These are phyloP conservation scores for Coemansia sp. DNA, from an alignment of 192 early-diverging fungal genomes.

Conservation along the genomic window DNA sequence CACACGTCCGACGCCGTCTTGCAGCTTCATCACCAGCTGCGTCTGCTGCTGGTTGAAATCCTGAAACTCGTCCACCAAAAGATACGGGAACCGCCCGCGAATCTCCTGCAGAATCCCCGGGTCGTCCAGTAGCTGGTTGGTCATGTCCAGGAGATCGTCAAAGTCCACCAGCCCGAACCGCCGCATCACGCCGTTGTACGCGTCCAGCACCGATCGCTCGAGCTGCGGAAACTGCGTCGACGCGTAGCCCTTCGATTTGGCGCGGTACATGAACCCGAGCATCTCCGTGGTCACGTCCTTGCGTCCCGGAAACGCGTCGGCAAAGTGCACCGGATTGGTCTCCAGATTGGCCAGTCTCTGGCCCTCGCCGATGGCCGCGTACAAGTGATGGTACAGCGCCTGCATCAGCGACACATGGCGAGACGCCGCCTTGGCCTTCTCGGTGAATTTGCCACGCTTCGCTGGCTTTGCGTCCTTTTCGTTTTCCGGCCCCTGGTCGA, in stretches of 20 bases:
- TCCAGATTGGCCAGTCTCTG: conserved; percentile 3
- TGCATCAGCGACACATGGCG: conserved; percentile 12
- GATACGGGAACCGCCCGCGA: conserved; percentile 24
- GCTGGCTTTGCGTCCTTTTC: neutral
- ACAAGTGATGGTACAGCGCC: conserved; percentile 20
- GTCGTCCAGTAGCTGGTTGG: conserved; percentile 19
- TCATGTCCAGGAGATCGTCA: conserved; percentile 36
- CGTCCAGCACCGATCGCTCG: conserved; percentile 27
- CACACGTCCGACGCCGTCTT: conserved; percentile 24
- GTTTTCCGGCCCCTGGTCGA: neutral
- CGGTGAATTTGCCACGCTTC: conserved; percentile 8
- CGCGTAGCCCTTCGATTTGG: conserved; percentile 37
- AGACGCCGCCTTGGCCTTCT: conserved; percentile 4
- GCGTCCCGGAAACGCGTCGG: conserved; percentile 1
- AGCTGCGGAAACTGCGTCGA: conserved; percentile 12
- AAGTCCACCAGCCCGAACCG: conserved; percentile 41
- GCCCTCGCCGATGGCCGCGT: conserved; percentile 5
- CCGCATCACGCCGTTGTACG: conserved; percentile 36
- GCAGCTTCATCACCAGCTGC: conserved; percentile 34
- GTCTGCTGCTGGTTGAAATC: conserved; percentile 50
- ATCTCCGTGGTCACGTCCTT: conserved; percentile 3
- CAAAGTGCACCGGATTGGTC: conserved; percentile 4
- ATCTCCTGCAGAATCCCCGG: conserved; percentile 9
- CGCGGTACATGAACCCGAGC: conserved; percentile 30
- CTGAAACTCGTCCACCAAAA: conserved; percentile 52